phyloP scores from a whole-genome alignment of 2,329 filamentous ascomycete genomes.

The Fusarium sp. region DNA sequence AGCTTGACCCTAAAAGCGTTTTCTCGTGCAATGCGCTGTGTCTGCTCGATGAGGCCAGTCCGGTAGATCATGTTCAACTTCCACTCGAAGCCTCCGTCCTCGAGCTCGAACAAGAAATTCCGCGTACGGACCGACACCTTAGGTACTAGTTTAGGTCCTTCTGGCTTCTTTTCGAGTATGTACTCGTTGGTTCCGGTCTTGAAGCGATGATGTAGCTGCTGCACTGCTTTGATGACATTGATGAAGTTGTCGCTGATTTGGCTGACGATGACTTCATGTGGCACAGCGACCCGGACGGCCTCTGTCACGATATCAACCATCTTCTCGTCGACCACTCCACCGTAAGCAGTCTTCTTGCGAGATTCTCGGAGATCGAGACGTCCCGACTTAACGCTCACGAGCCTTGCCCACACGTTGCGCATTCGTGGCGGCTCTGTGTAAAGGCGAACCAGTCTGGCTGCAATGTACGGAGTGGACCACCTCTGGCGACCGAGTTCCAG shows the following conservation, averaged over 20 bases:
- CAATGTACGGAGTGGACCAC: constrained; percentile 86
- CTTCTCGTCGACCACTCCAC: constrained; percentile 75
- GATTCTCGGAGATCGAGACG: constrained; percentile 85
- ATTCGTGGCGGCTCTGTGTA: constrained; percentile 90
- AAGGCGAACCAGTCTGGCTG: constrained; percentile 81
- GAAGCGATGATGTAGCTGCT: constrained; percentile 95
- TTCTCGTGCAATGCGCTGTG: constrained; percentile 88
- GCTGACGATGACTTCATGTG: constrained; percentile 90
- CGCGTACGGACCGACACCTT: constrained; percentile 86
- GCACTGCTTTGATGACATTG: constrained; percentile 86
- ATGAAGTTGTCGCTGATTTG: constrained; percentile 93
- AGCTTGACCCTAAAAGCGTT: constrained; percentile 90
- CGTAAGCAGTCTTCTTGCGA: constrained; percentile 72
- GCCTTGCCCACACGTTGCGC: constrained; percentile 84
- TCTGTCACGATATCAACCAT: constrained; percentile 88
- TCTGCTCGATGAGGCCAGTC: constrained; percentile 87
- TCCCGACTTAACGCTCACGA: constrained; percentile 85
- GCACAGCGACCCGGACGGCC: constrained; percentile 87
- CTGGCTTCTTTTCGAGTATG: constrained; percentile 85
- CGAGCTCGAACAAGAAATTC: constrained; percentile 88
- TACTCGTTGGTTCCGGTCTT: constrained; percentile 89
- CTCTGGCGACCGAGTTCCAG: constrained; percentile 86
- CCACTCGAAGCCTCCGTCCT: constrained; percentile 98
- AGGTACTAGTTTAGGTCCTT: constrained; percentile 87
- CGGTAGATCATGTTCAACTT: constrained; percentile 96